Evolutionary conservation across 352 stramenopile species (phyloP).

Genomic region (Salisapilia sapeloensis): DNA sequence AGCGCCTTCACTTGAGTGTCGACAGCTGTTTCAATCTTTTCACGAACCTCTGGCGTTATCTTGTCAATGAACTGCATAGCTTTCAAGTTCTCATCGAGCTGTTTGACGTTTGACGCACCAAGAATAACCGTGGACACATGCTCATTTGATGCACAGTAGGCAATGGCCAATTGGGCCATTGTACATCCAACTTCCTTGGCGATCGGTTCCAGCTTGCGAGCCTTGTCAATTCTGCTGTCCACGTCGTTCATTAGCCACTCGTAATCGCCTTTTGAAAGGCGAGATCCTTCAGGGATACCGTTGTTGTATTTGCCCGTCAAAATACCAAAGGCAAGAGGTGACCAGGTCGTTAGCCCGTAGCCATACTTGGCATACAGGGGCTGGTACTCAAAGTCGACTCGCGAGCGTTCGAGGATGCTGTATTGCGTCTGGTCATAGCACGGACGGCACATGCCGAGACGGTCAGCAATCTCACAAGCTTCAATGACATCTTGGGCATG

Average conservation of each 20-base stretch:
- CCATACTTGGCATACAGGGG: conserved; percentile 30
- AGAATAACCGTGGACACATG: conserved; percentile 13
- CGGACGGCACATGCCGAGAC: conserved; percentile 12
- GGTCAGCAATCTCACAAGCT: conserved; percentile 30
- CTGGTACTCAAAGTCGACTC: conserved; percentile 53
- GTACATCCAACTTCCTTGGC: conserved; percentile 9
- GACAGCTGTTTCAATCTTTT: conserved; percentile 53
- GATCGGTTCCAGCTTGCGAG: conserved; percentile 6
- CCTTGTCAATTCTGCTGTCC: conserved; percentile 1
- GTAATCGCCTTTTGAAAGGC: conserved; percentile 2
- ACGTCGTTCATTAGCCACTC: background rate
- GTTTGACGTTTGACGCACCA: conserved; percentile 14
- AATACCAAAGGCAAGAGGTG: conserved; percentile 12
- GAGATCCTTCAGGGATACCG: conserved; percentile 6
- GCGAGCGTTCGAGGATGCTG: conserved; percentile 49
- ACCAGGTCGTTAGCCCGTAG: conserved; percentile 18
- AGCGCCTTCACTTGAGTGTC: too few relatives aligned
- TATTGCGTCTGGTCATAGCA: conserved; percentile 56
- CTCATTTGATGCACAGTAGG: conserved; percentile 9
- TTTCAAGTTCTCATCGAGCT: conserved; percentile 20
- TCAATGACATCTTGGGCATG: conserved; percentile 47
- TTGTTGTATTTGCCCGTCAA: conserved; percentile 28
- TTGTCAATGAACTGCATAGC: conserved; percentile 35
- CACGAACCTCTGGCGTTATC: conserved; percentile 48
- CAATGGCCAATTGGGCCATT: conserved; percentile 12